Conservation (phyloP, 1,139 yeast species). For the Hyphopichia wangnamkhiaoensis region DNA sequence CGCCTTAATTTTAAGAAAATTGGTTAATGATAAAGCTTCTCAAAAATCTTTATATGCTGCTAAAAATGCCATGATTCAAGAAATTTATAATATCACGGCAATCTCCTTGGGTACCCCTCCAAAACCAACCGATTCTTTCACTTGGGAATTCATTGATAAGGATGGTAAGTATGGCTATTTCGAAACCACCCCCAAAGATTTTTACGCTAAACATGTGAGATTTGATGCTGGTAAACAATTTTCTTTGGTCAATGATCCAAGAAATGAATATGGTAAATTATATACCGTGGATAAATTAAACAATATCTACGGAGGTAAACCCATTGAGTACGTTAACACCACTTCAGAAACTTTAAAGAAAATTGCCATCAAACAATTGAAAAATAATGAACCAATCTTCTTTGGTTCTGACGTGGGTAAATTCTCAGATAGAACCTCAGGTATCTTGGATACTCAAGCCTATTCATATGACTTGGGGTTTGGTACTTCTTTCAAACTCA, state of each 20-base stretch:
- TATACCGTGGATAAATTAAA: slow-evolving; percentile 73
- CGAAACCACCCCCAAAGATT: slow-evolving; percentile 62
- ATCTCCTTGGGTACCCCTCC: slow-evolving; percentile 80
- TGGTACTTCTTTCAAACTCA: slow-evolving; percentile 47
- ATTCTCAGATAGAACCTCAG: slow-evolving; percentile 55
- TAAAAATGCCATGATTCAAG: slow-evolving; percentile 55
- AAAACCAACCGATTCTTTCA: slow-evolving; percentile 61
- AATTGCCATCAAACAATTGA: slow-evolving; percentile 65
- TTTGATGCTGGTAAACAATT: slow-evolving; percentile 56
- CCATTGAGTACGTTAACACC: slow-evolving; percentile 68
- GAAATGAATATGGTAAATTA: slow-evolving; percentile 63
- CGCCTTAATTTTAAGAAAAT: slow-evolving; percentile 64
- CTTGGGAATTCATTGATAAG: slow-evolving; percentile 76
- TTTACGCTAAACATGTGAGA: slow-evolving; percentile 55
- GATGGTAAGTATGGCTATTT: slow-evolving; percentile 59
- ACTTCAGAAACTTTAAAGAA: slow-evolving; percentile 58
- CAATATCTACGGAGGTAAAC: slow-evolving; percentile 67
- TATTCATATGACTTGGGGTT: slow-evolving; percentile 72
- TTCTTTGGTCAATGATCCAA: slow-evolving; percentile 77
- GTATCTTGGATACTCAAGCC: slow-evolving; percentile 68
- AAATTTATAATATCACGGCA: slow-evolving; percentile 62
- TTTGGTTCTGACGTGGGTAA: slow-evolving; percentile 89
- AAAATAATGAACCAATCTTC: slow-evolving; percentile 74
- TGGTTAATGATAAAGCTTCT: slow-evolving; percentile 30
- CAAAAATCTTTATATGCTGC: slow-evolving; percentile 22